These are phyloP conservation scores for Violaceomyces palustris DNA, from an alignment of 1,284 basidiomycete species.

Conservation along the genomic window DNA sequence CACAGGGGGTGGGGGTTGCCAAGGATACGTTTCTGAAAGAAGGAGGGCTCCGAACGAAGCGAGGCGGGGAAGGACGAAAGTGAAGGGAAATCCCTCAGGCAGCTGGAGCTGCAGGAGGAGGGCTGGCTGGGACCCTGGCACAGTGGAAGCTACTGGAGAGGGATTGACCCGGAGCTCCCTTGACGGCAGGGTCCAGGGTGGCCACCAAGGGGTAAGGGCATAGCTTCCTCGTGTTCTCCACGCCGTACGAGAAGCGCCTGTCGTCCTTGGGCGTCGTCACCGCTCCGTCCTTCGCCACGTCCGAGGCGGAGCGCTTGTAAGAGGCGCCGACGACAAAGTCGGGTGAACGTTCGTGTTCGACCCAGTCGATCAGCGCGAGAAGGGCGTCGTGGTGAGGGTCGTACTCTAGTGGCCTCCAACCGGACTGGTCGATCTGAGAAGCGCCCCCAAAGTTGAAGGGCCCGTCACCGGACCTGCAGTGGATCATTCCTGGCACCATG, in stretches of 20 bases:
- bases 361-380: conserved; percentile 55
- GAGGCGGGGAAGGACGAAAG: too few species aligned
- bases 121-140: too few species aligned
- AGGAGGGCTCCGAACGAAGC: too few species aligned
- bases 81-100: too few species aligned
- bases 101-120: too few species aligned
- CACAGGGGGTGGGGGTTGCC: too few species aligned
- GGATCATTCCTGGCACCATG: conserved; percentile 56
- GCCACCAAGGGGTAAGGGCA: conserved; percentile 21
- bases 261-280: not conserved
- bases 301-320: conserved; percentile 27
- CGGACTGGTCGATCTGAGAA: conserved; percentile 11
- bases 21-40: too few species aligned
- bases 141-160: too few species aligned
- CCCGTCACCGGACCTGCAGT: conserved; percentile 49
- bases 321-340: conserved; percentile 49
- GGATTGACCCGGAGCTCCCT: too few species aligned
- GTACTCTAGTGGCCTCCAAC: conserved; percentile 23
- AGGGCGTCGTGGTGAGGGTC: conserved; percentile 53
- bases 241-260: conserved; percentile 6
- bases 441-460: conserved; percentile 35
- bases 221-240: conserved; percentile 6
- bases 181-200: too few species aligned
- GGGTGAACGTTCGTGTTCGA: conserved; percentile 54
- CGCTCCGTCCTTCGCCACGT: not conserved